Evolutionary conservation across 2,329 filamentous ascomycete genomes (phyloP).

Genomic region (Penicillium aurantiogriseum): DNA sequence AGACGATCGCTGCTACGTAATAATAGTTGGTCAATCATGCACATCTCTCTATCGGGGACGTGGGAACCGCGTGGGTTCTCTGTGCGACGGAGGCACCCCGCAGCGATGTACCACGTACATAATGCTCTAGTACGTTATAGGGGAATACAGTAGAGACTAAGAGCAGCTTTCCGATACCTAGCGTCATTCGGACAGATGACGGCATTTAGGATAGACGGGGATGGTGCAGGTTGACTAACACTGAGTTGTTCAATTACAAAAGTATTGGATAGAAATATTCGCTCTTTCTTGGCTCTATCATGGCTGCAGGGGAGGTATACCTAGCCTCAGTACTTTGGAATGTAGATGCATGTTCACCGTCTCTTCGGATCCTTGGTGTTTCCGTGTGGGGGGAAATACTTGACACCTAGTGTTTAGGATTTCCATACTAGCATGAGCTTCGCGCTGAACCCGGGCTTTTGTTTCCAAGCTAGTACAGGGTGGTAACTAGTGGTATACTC

Average conservation of each 20-base stretch:
- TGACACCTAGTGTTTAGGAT: slow-evolving; percentile 1
- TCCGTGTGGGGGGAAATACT: neutral
- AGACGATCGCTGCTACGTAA: slow-evolving; percentile 15
- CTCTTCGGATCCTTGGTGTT: neutral
- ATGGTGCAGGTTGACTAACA: neutral
- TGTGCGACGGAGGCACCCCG: slow-evolving; percentile 13
- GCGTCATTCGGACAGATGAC: slow-evolving; percentile 2
- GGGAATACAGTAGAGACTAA: neutral
- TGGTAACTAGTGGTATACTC: neutral
- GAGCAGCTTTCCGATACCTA: neutral
- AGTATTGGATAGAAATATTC: neutral
- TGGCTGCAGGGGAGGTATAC: neutral
- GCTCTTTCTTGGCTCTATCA: neutral
- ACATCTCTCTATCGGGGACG: slow-evolving; percentile 19
- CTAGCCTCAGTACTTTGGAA: neutral
- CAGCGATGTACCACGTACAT: slow-evolving; percentile 7
- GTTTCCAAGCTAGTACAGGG: neutral
- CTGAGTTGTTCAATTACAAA: neutral
- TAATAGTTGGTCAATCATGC: slow-evolving; percentile 13
- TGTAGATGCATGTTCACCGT: neutral
- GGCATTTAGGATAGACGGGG: neutral
- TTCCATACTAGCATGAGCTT: slow-evolving; percentile 2
- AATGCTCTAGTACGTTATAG: slow-evolving; percentile 4
- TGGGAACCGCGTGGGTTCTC: slow-evolving; percentile 17
- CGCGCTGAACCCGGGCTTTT: neutral